A percentile compares a stretch with the other conserved stretches of the same genome.
These are phyloP conservation scores for Vanrija sp. DNA, from an alignment of 1,284 basidiomycete genomes.

Conservation along the genomic window DNA sequence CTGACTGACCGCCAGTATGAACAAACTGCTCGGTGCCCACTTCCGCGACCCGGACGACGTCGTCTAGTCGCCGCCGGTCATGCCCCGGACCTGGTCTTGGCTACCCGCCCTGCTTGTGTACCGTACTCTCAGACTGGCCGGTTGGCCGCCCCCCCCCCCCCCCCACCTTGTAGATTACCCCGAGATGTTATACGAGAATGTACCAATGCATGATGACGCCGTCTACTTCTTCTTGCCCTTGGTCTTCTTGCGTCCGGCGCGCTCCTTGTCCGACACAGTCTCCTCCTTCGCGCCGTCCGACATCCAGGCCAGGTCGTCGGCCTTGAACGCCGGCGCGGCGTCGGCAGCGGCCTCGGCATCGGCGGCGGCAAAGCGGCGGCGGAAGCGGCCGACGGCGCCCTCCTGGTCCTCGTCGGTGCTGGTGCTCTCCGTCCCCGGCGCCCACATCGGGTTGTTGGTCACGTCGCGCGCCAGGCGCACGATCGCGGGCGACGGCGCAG, in stretches of 20 bases:
- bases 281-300: constrained; percentile 46
- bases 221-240: constrained; percentile 33
- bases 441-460: constrained; percentile 77
- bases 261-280: constrained; percentile 34
- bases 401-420: constrained; percentile 62
- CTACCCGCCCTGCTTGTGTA: no score
- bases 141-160: no score
- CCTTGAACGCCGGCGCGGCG: constrained; percentile 22
- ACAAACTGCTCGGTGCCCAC: constrained; percentile 43
- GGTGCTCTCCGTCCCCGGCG: constrained; percentile 50
- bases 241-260: constrained; percentile 19
- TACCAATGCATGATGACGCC: not conserved
- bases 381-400: constrained; percentile 75
- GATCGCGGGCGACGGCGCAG: constrained; percentile 66
- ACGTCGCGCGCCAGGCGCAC: constrained; percentile 74
- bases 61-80: constrained; percentile 2
- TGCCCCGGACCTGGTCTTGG: not conserved
- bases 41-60: constrained; percentile 42
- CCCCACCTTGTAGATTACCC: no score
- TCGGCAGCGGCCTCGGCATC: constrained; percentile 4
- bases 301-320: constrained; percentile 48
- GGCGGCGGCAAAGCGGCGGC: constrained; percentile 60
- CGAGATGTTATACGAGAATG: no score
- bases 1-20: constrained; percentile 36
- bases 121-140: no score